These are phyloP conservation scores for Cercophora sp. DNA, from an alignment of 495 filamentous ascomycete genomes.

Conservation along the genomic window DNA sequence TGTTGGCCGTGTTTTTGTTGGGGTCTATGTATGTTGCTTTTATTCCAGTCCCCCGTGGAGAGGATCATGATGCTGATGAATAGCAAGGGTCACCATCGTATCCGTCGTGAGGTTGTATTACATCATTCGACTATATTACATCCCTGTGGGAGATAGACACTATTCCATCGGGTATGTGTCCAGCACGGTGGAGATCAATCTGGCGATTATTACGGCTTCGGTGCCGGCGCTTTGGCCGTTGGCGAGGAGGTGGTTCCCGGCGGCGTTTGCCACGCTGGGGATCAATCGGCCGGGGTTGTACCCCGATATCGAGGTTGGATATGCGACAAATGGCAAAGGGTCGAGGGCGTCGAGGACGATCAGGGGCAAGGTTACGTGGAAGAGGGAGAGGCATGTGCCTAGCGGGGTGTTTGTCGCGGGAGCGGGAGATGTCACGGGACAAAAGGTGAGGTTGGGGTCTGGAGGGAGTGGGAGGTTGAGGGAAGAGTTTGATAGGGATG, in stretches of 20 bases:
- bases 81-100: slow-evolving; percentile 45
- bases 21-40: slow-evolving; percentile 47
- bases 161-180: slow-evolving; percentile 43
- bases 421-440: background rate
- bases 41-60: too few relatives aligned
- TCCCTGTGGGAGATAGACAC: slow-evolving; percentile 20
- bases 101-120: slow-evolving; percentile 33
- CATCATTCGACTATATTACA: slow-evolving; percentile 22
- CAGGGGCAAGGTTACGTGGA: slow-evolving; percentile 9
- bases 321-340: slow-evolving; percentile 9
- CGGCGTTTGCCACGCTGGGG: slow-evolving; percentile 20
- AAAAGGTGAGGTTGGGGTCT: background rate
- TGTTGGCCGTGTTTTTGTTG: slow-evolving; percentile 43
- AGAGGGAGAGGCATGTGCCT: background rate
- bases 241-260: slow-evolving; percentile 24
- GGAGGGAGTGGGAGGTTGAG: background rate
- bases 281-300: slow-evolving; percentile 23
- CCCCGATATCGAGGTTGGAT: slow-evolving; percentile 22
- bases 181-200: slow-evolving; percentile 48
- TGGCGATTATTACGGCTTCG: slow-evolving; percentile 50
- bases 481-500: background rate
- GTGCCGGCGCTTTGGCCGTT: slow-evolving; percentile 37
- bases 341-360: slow-evolving; percentile 4
- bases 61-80: slow-evolving; percentile 18
- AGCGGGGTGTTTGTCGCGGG: background rate